Conservation (phyloP, 2,329 filamentous ascomycete genomes). For the Exophiala aquamarina region DNA sequence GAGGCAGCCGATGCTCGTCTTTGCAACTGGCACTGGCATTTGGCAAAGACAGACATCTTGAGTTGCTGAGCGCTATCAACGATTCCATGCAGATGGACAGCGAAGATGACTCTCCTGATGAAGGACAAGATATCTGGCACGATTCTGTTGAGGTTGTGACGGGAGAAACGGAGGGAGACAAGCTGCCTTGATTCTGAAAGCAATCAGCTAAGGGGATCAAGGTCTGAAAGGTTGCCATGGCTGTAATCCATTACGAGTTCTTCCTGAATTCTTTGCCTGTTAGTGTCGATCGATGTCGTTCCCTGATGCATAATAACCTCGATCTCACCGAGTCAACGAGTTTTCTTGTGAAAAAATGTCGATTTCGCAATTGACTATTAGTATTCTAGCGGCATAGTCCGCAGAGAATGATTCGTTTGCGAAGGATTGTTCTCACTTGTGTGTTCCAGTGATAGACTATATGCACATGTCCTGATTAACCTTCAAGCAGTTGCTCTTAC, state of each 20-base stretch:
- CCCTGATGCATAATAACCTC: not conserved
- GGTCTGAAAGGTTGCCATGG: not conserved
- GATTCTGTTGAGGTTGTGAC: not conserved
- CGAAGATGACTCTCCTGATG: constrained; percentile 4
- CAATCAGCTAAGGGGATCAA: not conserved
- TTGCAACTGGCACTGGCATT: constrained; percentile 1
- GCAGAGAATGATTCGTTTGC: not conserved
- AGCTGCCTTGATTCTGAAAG: not conserved
- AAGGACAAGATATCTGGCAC: not conserved
- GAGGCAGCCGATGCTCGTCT: not conserved
- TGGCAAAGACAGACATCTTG: not conserved
- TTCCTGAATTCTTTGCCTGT: not conserved
- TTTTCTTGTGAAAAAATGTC: not conserved
- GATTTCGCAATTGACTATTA: not conserved
- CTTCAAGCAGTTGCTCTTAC: not conserved
- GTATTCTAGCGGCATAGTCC: not conserved
- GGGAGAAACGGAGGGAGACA: not conserved
- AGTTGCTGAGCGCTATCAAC: not conserved
- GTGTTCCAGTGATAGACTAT: not conserved
- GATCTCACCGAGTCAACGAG: not conserved
- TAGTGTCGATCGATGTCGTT: not conserved
- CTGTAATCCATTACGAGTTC: not conserved
- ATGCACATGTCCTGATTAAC: not conserved
- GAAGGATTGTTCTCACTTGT: not conserved
- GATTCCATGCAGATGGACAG: not conserved